Percentiles rank a stretch among this genome's conserved stretches.
Conservation (phyloP, 106 monocot genomes). For the Apostasia ramifera region DNA sequence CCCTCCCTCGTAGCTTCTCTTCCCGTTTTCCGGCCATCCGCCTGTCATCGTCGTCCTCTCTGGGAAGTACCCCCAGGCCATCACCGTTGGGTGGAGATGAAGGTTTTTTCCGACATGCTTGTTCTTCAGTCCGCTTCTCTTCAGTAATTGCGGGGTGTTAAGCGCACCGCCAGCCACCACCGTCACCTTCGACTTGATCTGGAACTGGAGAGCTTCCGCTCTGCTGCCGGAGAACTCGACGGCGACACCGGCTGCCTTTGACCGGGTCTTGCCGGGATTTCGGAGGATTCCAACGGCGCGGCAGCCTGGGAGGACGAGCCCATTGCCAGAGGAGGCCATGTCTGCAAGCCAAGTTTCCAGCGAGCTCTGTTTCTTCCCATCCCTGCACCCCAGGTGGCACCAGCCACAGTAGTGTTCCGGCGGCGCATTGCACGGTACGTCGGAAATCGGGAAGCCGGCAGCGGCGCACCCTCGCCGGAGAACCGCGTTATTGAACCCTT, state of each 20-base stretch:
- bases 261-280: neutral
- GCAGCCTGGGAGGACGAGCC: conserved; percentile 31
- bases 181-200: conserved; percentile 35
- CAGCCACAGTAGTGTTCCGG: conserved; percentile 64
- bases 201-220: neutral
- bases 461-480: conserved; percentile 36
- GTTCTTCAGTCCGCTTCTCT: conserved; percentile 39
- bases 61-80: conserved; percentile 73
- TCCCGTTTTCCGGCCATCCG: conserved; percentile 10
- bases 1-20: conserved; percentile 59
- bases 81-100: conserved; percentile 50
- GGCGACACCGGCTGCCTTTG: conserved; percentile 21
- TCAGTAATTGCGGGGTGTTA: conserved; percentile 36
- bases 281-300: conserved; percentile 17
- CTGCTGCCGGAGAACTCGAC: neutral
- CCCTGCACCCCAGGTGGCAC: conserved; percentile 53
- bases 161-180: conserved; percentile 54
- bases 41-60: neutral
- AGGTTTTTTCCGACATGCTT: conserved; percentile 54
- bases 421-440: conserved; percentile 38
- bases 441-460: conserved; percentile 33
- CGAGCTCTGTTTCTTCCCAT: conserved; percentile 38
- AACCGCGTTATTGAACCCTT: conserved; percentile 36
- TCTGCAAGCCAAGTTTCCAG: conserved; percentile 59
- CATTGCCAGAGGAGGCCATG: conserved; percentile 43